Evolutionary conservation across 2,329 filamentous ascomycete genomes (phyloP), one percentile per base, ranked within the genome.

Genomic region (Passalora sequoiae): DNA sequence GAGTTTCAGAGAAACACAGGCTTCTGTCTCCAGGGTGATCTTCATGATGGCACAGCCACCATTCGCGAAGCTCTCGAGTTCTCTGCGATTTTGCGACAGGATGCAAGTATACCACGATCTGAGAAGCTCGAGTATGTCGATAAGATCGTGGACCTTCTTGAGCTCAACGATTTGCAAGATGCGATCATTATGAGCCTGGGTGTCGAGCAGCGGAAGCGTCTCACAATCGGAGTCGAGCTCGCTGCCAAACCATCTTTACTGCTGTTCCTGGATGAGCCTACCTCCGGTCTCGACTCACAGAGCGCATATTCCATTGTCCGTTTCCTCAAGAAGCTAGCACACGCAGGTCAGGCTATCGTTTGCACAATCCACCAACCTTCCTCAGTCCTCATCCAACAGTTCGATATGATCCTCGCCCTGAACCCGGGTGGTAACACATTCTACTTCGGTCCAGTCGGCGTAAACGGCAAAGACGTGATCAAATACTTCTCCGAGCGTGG

Each of bases 321-420:
- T 1, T 85, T 86, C 66, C 58, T 86, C 43, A 80, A 78, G 67
- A 86, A 86, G 60, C 70, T 86, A 3, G 72, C 79, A 4, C 68
- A 72, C 6, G 78, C 80, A 9, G 83, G 82, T 1, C 81, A 86
- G 57, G 82, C 82, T 6, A 84, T 87, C 49, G 70, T 87, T 40
- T 86, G 83, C 63, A 86, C 83, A 0, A 86, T 86, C 41, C 83
- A 86, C 57, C 83, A 86, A 57, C 83, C 83, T 3, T 83, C 78
- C 2, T 81, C 79, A 1, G 74, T 83, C 46, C 69, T 86, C 2
- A 80, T 86, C 44, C 75, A 85, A 57, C 75, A 86, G 57, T 87
- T 87, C 63, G 83, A 86, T 60, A 83, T 83, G 75, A 78, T 86
- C 13, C 71, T 87, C 1, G 79, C 80, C 2, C 70, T 86, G 22